Conservation (phyloP, 139 green algal genomes). For the Tetradesmus lagerheimii region DNA sequence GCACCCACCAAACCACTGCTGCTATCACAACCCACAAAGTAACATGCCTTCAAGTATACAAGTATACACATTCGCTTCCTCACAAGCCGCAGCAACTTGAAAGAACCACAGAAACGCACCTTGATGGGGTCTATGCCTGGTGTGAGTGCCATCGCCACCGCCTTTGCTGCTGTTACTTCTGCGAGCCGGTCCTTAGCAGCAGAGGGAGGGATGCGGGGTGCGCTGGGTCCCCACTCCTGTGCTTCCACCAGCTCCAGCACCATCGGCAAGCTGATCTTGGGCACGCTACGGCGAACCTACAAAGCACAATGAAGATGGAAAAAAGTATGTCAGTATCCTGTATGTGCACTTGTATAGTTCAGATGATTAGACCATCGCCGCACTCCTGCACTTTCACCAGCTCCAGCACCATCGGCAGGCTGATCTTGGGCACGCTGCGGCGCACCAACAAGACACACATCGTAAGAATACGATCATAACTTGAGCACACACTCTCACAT, state of each 20-base stretch:
- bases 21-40: too few relatives aligned
- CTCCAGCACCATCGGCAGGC: slow-evolving; percentile 65
- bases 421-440: slow-evolving; percentile 60
- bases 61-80: too few relatives aligned
- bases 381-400: slow-evolving; percentile 64
- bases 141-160: slow-evolving; percentile 67
- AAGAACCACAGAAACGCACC: background rate
- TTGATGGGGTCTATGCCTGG: slow-evolving; percentile 69
- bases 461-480: too few relatives aligned
- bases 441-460: slow-evolving; percentile 63
- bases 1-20: too few relatives aligned
- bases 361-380: too few relatives aligned
- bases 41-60: too few relatives aligned
- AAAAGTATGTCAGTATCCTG: too few relatives aligned
- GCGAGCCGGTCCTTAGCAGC: slow-evolving; percentile 64
- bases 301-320: background rate
- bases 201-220: slow-evolving; percentile 54
- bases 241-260: slow-evolving; percentile 68
- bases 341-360: too few relatives aligned
- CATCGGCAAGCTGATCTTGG: slow-evolving; percentile 66
- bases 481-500: too few relatives aligned
- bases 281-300: slow-evolving; percentile 59
- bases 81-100: too few relatives aligned
- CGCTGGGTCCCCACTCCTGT: slow-evolving; percentile 59
- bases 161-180: slow-evolving; percentile 67